Conservation (phyloP, 2,329 filamentous ascomycete genomes). For the Claviceps africana region DNA sequence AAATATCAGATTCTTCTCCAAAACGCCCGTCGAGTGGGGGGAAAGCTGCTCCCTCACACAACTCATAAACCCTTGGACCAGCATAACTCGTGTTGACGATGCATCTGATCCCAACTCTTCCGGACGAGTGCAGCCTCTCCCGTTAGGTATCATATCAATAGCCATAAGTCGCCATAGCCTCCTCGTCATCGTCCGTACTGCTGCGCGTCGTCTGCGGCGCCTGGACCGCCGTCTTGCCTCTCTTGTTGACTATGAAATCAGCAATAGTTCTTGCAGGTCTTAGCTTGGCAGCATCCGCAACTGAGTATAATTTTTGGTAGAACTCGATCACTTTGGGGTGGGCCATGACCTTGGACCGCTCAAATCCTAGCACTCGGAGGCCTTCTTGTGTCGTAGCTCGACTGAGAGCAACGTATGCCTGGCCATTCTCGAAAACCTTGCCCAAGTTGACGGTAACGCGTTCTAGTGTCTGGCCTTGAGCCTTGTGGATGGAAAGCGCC, state of each 20-base stretch:
- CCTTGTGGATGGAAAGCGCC: slow-evolving; percentile 96
- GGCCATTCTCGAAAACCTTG: slow-evolving; percentile 89
- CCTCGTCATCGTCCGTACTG: slow-evolving; percentile 35
- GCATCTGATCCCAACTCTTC: neutral
- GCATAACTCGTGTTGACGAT: neutral
- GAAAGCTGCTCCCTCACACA: neutral
- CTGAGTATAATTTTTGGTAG: slow-evolving; percentile 68
- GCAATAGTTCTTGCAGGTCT: slow-evolving; percentile 28
- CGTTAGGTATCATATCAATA: slow-evolving; percentile 13
- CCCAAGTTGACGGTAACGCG: slow-evolving; percentile 89
- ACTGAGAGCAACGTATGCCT: slow-evolving; percentile 92
- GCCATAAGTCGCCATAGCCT: slow-evolving; percentile 32
- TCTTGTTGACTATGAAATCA: slow-evolving; percentile 25
- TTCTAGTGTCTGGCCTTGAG: slow-evolving; percentile 86
- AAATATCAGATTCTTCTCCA: neutral
- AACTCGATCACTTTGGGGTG: slow-evolving; percentile 77
- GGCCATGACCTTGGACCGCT: slow-evolving; percentile 84
- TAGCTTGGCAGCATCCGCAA: slow-evolving; percentile 30
- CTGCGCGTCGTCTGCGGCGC: slow-evolving; percentile 9
- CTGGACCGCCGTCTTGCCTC: slow-evolving; percentile 11
- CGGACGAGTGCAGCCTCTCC: neutral
- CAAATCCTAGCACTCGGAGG: slow-evolving; percentile 77
- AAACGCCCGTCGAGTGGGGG: neutral
- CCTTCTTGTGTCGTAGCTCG: slow-evolving; percentile 80
- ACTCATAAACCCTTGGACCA: neutral